A percentile compares a stretch with the other conserved stretches of the same genome.
phyloP scores from a whole-genome alignment of 441 rosid species.

The Erysimum cheiri region DNA sequence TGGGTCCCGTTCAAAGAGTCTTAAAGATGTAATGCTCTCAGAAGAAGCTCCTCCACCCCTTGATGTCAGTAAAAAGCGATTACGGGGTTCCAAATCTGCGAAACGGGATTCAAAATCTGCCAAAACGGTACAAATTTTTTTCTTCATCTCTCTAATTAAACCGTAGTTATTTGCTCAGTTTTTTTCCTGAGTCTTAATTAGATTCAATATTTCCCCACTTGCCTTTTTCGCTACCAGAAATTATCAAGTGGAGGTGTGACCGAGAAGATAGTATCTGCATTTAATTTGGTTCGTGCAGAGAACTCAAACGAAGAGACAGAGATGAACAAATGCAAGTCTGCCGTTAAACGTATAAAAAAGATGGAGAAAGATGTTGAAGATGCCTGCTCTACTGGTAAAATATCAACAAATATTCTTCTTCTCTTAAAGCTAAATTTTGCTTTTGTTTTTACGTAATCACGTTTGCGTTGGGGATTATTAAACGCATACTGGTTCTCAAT shows the following conservation, averaged over 20 bases:
- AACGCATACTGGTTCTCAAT: not conserved
- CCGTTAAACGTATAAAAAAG: constrained; percentile 65
- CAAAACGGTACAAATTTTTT: constrained; percentile 54
- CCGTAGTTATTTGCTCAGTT: not conserved
- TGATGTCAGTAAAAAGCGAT: constrained; percentile 76
- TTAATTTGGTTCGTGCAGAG: constrained; percentile 65
- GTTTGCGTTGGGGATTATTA: not conserved
- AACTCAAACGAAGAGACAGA: constrained; percentile 71
- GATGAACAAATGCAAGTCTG: constrained; percentile 76
- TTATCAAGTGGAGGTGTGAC: constrained; percentile 68
- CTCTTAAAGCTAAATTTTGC: not conserved
- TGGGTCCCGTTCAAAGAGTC: constrained; percentile 72
- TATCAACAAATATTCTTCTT: not conserved
- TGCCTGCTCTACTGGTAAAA: constrained; percentile 64
- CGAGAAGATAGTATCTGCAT: constrained; percentile 86
- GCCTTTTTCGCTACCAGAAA: constrained; percentile 57
- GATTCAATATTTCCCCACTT: not conserved
- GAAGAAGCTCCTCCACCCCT: constrained; percentile 70
- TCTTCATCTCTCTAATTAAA: not conserved
- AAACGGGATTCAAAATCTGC: constrained; percentile 83
- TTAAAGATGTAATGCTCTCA: constrained; percentile 76
- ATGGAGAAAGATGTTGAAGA: constrained; percentile 73
- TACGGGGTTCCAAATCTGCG: constrained; percentile 68
- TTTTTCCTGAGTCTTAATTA: not conserved
- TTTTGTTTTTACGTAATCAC: not conserved